A percentile compares a stretch with the other conserved stretches of the same genome.
phyloP scores from a whole-genome alignment of 225 moss, liverwort and hornwort genomes.

The Climacium dendroides region DNA sequence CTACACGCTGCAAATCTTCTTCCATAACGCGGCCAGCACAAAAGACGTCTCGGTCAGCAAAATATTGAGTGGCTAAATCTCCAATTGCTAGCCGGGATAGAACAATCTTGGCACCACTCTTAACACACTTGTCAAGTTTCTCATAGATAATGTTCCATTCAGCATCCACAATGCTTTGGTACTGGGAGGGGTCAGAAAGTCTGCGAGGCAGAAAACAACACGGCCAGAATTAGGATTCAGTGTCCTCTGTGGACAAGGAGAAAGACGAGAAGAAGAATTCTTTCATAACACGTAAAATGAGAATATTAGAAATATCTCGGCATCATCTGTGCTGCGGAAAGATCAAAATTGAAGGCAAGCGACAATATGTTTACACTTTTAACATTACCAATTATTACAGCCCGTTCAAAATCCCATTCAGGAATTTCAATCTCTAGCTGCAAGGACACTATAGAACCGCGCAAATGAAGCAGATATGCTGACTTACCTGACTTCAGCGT shows the following conservation, averaged over 20 bases:
- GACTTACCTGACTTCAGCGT: constrained; percentile 87
- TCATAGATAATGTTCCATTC: constrained; percentile 99
- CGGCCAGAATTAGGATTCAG: background rate
- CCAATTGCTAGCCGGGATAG: constrained; percentile 89
- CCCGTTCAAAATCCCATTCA: background rate
- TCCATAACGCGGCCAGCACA: constrained; percentile 97
- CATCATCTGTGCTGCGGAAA: background rate
- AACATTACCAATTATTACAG: background rate
- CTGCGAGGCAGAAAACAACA: constrained; percentile 8
- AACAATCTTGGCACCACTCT: constrained; percentile 90
- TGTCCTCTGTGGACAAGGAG: background rate
- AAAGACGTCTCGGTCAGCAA: constrained; percentile 90
- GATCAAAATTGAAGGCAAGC: background rate
- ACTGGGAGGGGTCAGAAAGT: constrained; percentile 84
- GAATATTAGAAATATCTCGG: background rate
- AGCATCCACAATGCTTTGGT: constrained; percentile 94
- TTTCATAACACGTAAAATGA: background rate
- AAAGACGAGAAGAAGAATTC: background rate
- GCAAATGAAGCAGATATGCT: background rate
- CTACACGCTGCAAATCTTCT: constrained; percentile 82
- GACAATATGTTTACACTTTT: background rate
- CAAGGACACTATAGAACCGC: background rate
- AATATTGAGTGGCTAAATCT: constrained; percentile 92
- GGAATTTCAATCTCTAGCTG: background rate
- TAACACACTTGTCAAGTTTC: constrained; percentile 90